Base-by-base conservation (phyloP, 495 filamentous ascomycete genomes). In the Parathielavia hyrcaniae region DNA sequence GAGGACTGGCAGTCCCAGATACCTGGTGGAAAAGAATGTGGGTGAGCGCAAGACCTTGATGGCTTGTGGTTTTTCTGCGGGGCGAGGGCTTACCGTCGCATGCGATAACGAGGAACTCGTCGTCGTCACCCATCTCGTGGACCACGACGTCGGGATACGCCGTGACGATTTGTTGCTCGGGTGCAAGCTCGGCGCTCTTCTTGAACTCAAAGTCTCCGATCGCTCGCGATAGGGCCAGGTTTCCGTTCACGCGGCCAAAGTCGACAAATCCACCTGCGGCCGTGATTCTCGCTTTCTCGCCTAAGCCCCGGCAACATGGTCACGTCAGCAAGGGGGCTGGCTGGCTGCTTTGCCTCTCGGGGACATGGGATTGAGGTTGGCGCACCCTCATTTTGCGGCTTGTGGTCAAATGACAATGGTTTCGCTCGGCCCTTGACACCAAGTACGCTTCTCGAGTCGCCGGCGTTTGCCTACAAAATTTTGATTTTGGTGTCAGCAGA, bases 151-250 rank as follows among this genome's bases (percentile, higher is more conserved):
- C 93, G 14, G 93, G 93, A 70, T 85, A 97, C 10, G 95, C 93
- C 7, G 93, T 98, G 14, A 98, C 93, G 41, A 98, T 97, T 71
- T 98, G 93, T 69, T 96, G 87, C 67, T 98, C 95, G 34, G 95
- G 93, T 11, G 91, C 85, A 45, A 98, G 83, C 63, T 96, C 91
- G 58, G 91, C 87, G 72, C 92, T 96, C 81, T 97, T 97, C 83
- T 98, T 98, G 81, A 98, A 98, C 71, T 98, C 93, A 67, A 98
- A 98, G 75, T 98, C 93, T 61, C 93, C 93, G 67, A 98, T 97
- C 61, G 93, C 93, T 69, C 93, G 86, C 49, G 95, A 97, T 40
- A 98, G 79, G n/a, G 93, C 93, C 49, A 98, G 84, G 70, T 98
- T 98, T 64, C 93, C 93, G 70, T 98, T 98, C 61, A 98, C 93